Evolutionary conservation across 805 yeast species (phyloP).

Genomic region (Starmerella sp.): DNA sequence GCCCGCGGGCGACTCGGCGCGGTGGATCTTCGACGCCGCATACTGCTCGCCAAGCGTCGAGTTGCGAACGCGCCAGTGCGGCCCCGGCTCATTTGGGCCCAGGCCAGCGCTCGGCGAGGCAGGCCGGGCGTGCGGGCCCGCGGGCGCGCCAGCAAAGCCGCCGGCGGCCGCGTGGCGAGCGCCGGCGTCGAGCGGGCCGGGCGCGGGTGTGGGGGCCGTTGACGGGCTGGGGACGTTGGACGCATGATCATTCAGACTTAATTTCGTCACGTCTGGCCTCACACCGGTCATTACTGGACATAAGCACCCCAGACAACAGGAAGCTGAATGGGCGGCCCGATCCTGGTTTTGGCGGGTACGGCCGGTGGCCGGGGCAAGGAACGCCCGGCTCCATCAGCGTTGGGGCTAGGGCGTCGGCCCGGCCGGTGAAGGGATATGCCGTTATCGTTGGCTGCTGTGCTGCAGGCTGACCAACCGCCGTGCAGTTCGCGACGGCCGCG

Average conservation of each 20-base stretch:
- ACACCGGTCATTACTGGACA: slow-evolving; percentile 3
- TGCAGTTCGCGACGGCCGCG: not conserved
- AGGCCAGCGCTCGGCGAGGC: not conserved
- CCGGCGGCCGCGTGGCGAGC: not conserved
- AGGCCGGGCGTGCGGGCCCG: not conserved
- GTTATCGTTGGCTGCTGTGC: not conserved
- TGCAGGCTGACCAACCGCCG: not conserved
- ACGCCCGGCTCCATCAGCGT: not conserved
- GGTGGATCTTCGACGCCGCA: not conserved
- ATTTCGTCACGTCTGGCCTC: slow-evolving; percentile 3
- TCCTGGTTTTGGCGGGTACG: not conserved
- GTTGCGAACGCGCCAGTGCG: slow-evolving; percentile 4
- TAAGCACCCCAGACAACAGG: not conserved
- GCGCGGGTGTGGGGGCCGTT: not conserved
- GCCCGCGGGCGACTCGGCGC: too few species aligned
- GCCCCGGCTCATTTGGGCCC: slow-evolving; percentile 3
- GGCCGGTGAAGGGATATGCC: not conserved
- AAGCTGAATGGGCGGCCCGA: not conserved
- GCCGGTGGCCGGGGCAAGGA: not conserved
- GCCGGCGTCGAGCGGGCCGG: not conserved
- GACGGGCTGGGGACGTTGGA: not conserved
- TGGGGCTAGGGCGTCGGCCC: not conserved
- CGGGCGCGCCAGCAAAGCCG: not conserved
- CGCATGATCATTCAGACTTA: not conserved
- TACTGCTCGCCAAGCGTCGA: slow-evolving; percentile 5